phyloP scores from a whole-genome alignment of 768 basidiomycete genomes.

The Tricholoma bakamatsutake region DNA sequence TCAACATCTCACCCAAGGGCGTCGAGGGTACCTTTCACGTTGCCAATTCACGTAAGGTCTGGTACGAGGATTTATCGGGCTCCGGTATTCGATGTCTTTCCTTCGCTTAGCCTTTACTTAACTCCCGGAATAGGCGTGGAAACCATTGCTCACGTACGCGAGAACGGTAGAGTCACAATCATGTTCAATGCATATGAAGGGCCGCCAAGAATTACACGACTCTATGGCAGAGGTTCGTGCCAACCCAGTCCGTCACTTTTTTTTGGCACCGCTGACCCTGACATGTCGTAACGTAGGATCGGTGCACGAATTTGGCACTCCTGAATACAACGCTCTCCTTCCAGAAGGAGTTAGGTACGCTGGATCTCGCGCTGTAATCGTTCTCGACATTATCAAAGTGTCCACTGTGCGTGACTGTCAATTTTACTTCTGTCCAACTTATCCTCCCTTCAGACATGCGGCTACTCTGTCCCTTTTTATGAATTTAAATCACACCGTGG shows the following conservation, averaged over 20 bases:
- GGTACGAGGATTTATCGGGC: conserved; percentile 74
- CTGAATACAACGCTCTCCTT: conserved; percentile 51
- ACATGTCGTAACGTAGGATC: conserved; percentile 33
- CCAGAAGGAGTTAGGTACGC: conserved; percentile 41
- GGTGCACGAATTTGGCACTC: conserved; percentile 57
- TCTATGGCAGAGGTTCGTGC: conserved; percentile 54
- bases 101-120: neutral
- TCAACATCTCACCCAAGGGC: conserved; percentile 68
- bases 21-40: conserved; percentile 60
- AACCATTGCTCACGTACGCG: conserved; percentile 46
- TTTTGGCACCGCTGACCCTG: conserved; percentile 2
- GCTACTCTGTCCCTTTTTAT: conserved; percentile 60
- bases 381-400: conserved; percentile 57
- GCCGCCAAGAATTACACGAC: conserved; percentile 48
- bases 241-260: conserved; percentile 3
- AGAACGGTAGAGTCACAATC: conserved; percentile 58
- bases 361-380: conserved; percentile 57
- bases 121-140: conserved; percentile 26
- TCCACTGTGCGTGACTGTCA: conserved; percentile 30
- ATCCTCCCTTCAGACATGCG: conserved; percentile 47
- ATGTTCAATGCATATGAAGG: conserved; percentile 61
- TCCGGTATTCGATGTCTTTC: conserved; percentile 40
- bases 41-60: conserved; percentile 45
- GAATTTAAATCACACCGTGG: conserved; percentile 53
- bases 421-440: neutral